Evolutionary conservation across 2,329 filamentous ascomycete genomes (phyloP), one percentile per base, ranked within the genome.

Genomic region (Pestalotiopsis sp.): DNA sequence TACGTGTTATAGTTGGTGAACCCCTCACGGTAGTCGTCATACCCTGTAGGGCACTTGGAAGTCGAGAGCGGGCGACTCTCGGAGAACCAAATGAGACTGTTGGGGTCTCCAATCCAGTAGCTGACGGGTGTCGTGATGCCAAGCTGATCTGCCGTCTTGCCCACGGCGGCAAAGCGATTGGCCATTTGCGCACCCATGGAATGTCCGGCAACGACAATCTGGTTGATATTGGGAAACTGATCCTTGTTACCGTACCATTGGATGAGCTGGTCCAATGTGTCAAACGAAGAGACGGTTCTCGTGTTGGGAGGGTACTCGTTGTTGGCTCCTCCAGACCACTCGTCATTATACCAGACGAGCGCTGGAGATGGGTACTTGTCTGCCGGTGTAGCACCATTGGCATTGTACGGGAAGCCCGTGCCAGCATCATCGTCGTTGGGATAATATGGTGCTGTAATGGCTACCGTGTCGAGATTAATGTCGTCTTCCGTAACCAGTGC

Each of bases 61-160:
- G 66, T 68, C 2, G 61, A 61, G 14, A 69, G 39, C 13, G 69
- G 69, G 5, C 69, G 68, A 20, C 20, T 20, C 3, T 23, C 20
- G 27, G 56, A 49, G n/a, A 71, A 65, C 69, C 69, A 69, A n/a
- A 69, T 31, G 11, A 66, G 23, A 56, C 65, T 68, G 63, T 69
- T 71, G 23, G 69, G 69, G 23, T 71, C 64, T n/a, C 69, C 68
- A 20, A 71, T 49, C 36, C 59, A 71, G 66, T 71, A 71, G 39
- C 39, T 69, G 11, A 71, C 58, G 11, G 65, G 68, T 4, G 63
- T 68, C 6, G 36, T 36, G 20, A 66, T 49, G 49, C 65, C 62
- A n/a, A 69, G 65, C 39, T 67, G 52, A 14, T 27, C 39, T 1
- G 36, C 27, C 11, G 59, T 68, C 59, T 69, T 68, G 41, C 65